Evolutionary conservation across 2,329 filamentous ascomycete species (phyloP).

Genomic region (Aspergillus sp.): DNA sequence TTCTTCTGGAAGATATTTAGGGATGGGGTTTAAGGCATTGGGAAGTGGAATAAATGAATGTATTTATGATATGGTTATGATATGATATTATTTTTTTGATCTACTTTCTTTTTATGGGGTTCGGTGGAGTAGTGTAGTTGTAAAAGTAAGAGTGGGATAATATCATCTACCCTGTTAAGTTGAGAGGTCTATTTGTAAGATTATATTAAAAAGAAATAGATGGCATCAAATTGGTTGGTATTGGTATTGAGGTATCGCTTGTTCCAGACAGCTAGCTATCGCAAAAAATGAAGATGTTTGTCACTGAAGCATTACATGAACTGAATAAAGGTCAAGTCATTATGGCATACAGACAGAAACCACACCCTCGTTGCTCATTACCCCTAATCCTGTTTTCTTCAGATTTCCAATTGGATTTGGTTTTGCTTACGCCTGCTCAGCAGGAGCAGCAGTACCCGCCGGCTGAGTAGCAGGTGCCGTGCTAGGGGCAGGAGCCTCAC

Average conservation of each 20-base stretch:
- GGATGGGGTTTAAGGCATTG: background rate
- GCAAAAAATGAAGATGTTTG: conserved; percentile 9
- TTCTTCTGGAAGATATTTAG: background rate
- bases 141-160: too few relatives aligned
- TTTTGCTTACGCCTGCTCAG: conserved; percentile 31
- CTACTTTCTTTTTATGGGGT: background rate
- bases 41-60: background rate
- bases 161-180: too few relatives aligned
- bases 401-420: too few relatives aligned
- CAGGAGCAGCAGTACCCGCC: conserved; percentile 25
- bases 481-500: conserved; percentile 28
- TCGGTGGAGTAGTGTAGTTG: too few relatives aligned
- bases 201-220: too few relatives aligned
- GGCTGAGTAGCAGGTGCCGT: conserved; percentile 26
- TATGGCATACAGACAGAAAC: background rate
- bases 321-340: conserved; percentile 1
- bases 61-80: background rate
- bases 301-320: conserved; percentile 16
- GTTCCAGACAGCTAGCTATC: conserved; percentile 18
- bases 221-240: too few relatives aligned
- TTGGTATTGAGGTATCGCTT: conserved; percentile 6
- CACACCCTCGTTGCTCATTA: background rate
- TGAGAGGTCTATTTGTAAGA: too few relatives aligned
- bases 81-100: background rate
- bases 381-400: background rate